Evolutionary conservation across 768 basidiomycete species (phyloP).

Genomic region (Lactarius deliciosus): DNA sequence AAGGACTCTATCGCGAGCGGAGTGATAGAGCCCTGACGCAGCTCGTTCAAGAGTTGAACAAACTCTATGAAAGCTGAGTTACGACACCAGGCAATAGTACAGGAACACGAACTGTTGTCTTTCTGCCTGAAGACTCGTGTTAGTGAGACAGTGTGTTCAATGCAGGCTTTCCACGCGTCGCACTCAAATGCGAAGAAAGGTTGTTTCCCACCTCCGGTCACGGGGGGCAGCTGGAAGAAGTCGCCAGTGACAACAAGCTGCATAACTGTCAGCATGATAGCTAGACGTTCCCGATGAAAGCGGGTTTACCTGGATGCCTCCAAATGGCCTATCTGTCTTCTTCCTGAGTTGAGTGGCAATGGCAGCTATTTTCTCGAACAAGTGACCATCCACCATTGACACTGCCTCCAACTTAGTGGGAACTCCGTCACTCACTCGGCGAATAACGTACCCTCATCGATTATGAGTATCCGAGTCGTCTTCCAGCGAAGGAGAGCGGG

Average conservation of each 20-base stretch:
- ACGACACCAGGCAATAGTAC: not conserved
- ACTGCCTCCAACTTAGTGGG: constrained; percentile 38
- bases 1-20: constrained; percentile 48
- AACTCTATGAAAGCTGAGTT: constrained; percentile 47
- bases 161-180: constrained; percentile 53
- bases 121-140: constrained; percentile 77
- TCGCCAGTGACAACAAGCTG: constrained; percentile 62
- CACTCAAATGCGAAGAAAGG: constrained; percentile 70
- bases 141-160: constrained; percentile 60
- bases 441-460: constrained; percentile 54
- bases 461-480: constrained; percentile 55
- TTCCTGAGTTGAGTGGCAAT: constrained; percentile 54
- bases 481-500: constrained; percentile 59
- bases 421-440: too few species aligned
- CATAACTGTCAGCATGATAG: not conserved
- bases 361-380: constrained; percentile 58
- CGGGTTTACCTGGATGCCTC: constrained; percentile 57
- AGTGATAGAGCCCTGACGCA: constrained; percentile 61
- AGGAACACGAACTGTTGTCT: constrained; percentile 54
- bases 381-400: constrained; percentile 66
- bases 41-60: constrained; percentile 72
- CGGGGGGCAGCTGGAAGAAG: constrained; percentile 65
- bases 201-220: constrained; percentile 43
- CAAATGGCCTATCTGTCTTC: constrained; percentile 53
- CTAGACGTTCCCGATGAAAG: constrained; percentile 37